Conservation (phyloP, 805 yeast genomes). For the Wickerhamiella parazyma region DNA sequence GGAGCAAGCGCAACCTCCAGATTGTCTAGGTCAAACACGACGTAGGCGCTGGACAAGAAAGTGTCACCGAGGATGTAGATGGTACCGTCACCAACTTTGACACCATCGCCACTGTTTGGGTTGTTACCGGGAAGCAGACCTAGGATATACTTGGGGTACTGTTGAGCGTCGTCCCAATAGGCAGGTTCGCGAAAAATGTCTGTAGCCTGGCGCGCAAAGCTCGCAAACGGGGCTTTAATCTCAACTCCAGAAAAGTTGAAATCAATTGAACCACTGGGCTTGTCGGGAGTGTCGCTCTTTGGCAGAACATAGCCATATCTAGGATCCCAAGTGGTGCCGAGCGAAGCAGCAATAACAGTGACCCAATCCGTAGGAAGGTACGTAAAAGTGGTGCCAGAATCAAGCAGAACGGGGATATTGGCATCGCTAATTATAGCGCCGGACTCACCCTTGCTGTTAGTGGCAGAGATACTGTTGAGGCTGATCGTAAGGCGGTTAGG, state of each 20-base stretch:
- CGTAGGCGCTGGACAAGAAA: slow-evolving; percentile 49
- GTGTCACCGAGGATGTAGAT: slow-evolving; percentile 46
- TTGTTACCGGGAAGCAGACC: background rate
- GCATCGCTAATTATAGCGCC: background rate
- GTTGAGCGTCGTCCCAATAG: too few species aligned
- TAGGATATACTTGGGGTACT: too few species aligned
- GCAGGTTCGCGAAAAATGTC: too few species aligned
- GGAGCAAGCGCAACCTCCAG: slow-evolving; percentile 41
- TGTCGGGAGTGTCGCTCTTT: slow-evolving; percentile 26
- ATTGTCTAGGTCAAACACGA: slow-evolving; percentile 51
- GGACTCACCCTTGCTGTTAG: background rate
- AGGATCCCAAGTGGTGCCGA: slow-evolving; percentile 29
- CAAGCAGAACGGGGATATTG: slow-evolving; percentile 13
- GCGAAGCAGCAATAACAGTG: slow-evolving; percentile 16
- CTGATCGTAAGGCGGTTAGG: background rate
- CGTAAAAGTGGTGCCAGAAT: slow-evolving; percentile 17
- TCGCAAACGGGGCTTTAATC: slow-evolving; percentile 12
- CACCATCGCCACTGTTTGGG: background rate
- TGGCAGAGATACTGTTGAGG: slow-evolving; percentile 2
- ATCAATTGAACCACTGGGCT: slow-evolving; percentile 7
- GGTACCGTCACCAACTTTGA: background rate
- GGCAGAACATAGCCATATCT: too few species aligned
- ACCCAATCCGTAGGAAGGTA: slow-evolving; percentile 16
- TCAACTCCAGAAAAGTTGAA: slow-evolving; percentile 7
- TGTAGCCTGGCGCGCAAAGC: slow-evolving; percentile 17